A percentile compares a stretch with the other conserved stretches of the same genome.
These are phyloP conservation scores for Colletotrichum acutatum DNA, from an alignment of 2,329 filamentous ascomycete genomes.

Conservation along the genomic window DNA sequence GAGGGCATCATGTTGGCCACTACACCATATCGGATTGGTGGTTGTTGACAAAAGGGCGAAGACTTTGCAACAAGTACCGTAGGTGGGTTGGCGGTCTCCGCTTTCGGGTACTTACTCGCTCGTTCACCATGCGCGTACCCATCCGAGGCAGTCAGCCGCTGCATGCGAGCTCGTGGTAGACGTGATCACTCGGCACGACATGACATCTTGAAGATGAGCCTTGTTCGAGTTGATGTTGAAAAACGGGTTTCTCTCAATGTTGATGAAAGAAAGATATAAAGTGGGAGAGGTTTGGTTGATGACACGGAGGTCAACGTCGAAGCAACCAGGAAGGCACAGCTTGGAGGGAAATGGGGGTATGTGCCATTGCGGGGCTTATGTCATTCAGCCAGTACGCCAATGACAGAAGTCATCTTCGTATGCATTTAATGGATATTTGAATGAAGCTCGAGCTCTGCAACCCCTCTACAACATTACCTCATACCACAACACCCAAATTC, in stretches of 20 bases:
- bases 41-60: rapidly evolving
- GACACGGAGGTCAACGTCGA: not conserved
- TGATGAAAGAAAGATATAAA: too few species aligned
- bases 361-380: slow-evolving; percentile 18
- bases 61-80: not conserved
- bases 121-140: not conserved
- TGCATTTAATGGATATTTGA: slow-evolving; percentile 14
- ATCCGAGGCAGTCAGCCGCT: not conserved
- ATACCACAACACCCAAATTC: not conserved
- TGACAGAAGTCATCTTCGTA: not conserved
- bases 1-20: slow-evolving; percentile 16
- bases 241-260: not conserved
- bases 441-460: not conserved
- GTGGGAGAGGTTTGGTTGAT: too few species aligned
- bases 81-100: not conserved
- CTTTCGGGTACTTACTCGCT: not conserved
- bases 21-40: slow-evolving; percentile 1
- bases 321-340: not conserved
- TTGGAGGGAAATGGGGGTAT: slow-evolving; percentile 6
- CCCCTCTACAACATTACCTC: not conserved
- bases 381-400: not conserved
- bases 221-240: not conserved
- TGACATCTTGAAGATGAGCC: not conserved
- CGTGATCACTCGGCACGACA: rapidly evolving
- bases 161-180: not conserved